Conservation (phyloP, 176 grass and related monocot species). For the Neostapfia colusana region DNA sequence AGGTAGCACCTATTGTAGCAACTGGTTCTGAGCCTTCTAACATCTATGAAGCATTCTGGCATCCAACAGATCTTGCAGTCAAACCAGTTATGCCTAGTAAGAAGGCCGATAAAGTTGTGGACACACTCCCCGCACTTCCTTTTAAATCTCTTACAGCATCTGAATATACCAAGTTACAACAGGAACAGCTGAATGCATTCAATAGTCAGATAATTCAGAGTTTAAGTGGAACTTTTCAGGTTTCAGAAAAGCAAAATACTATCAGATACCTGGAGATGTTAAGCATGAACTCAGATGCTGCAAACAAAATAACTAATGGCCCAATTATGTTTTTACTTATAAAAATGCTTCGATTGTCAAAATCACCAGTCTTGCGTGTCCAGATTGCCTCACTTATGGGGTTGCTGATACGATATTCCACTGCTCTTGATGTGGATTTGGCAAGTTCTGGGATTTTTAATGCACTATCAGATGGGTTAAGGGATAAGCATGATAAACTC, state of each 20-base stretch:
- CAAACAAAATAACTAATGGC: constrained; percentile 86
- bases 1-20: constrained; percentile 45
- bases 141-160: constrained; percentile 65
- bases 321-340: constrained; percentile 80
- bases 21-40: constrained; percentile 64
- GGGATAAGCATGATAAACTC: constrained; percentile 89
- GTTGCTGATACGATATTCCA: constrained; percentile 92
- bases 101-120: constrained; percentile 74
- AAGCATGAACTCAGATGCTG: constrained; percentile 80
- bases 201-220: constrained; percentile 76
- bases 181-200: constrained; percentile 72
- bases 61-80: constrained; percentile 84
- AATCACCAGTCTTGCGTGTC: constrained; percentile 67
- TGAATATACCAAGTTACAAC: constrained; percentile 81
- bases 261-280: constrained; percentile 89
- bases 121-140: constrained; percentile 53
- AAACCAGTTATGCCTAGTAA: constrained; percentile 95
- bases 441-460: constrained; percentile 92
- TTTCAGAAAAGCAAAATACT: constrained; percentile 93
- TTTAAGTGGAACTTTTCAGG: constrained; percentile 84
- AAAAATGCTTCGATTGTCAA: constrained; percentile 88
- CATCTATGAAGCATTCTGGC: constrained; percentile 82
- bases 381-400: constrained; percentile 92
- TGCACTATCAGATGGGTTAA: constrained; percentile 86
- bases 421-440: constrained; percentile 73